Conservation (phyloP, 148 eudicot species). For the Pharnaceum exiguum region DNA sequence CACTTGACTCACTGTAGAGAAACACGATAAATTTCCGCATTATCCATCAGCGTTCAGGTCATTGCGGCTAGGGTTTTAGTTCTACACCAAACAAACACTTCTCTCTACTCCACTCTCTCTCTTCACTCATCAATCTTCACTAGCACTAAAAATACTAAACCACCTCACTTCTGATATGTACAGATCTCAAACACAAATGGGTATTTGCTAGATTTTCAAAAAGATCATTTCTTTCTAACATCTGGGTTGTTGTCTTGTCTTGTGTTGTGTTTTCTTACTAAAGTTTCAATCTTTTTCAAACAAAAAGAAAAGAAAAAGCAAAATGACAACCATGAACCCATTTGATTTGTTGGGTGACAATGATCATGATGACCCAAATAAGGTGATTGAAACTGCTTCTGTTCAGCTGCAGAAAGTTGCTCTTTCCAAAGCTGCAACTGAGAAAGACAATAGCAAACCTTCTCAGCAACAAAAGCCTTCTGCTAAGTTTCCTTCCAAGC, state of each 20-base stretch:
- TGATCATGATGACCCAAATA: constrained; percentile 60
- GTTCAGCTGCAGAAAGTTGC: constrained; percentile 40
- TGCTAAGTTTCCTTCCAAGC: constrained; percentile 57
- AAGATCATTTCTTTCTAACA: constrained; percentile 2
- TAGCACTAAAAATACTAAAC: no score
- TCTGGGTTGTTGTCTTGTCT: constrained; percentile 6
- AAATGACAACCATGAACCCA: constrained; percentile 67
- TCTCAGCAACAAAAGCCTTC: constrained; percentile 21
- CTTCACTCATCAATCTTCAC: neutral
- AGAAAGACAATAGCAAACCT: constrained; percentile 17
- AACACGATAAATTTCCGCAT: no score
- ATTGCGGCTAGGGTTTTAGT: constrained; percentile 66
- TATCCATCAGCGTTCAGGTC: neutral
- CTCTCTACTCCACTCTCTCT: neutral
- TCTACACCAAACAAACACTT: neutral
- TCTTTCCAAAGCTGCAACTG: constrained; percentile 33
- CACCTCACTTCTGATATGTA: neutral
- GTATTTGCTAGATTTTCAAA: neutral
- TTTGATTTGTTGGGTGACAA: constrained; percentile 74
- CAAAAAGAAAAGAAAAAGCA: no score
- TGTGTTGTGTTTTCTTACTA: neutral
- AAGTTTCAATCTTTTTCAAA: constrained; percentile 6
- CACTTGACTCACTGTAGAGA: no score
- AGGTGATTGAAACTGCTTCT: constrained; percentile 36
- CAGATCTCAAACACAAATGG: constrained; percentile 9